Conservation (phyloP, 2,329 filamentous ascomycete genomes). For the Mycosphaerella sp. region DNA sequence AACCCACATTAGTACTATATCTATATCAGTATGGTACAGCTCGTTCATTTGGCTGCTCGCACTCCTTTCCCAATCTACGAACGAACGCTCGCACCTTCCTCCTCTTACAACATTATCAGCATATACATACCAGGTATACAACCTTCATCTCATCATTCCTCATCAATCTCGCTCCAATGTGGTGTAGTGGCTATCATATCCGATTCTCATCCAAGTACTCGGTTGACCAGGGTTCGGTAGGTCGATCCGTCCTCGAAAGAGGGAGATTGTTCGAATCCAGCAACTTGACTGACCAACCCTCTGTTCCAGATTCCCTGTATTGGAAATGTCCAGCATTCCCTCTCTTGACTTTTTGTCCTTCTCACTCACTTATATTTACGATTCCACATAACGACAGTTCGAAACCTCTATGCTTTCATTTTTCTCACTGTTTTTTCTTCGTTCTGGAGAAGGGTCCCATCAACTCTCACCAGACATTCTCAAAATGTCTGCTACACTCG, state of each 20-base stretch:
- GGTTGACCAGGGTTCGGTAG: slow-evolving; percentile 10
- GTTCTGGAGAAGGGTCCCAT: neutral
- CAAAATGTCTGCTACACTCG: slow-evolving; percentile 41
- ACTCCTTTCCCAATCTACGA: too few relatives aligned
- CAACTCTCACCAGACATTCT: neutral
- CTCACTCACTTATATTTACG: too few relatives aligned
- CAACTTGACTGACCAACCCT: too few relatives aligned
- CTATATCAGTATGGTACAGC: too few relatives aligned
- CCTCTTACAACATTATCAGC: neutral
- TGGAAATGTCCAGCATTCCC: neutral
- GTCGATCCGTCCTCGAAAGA: neutral
- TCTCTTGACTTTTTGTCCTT: neutral
- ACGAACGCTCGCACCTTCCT: neutral
- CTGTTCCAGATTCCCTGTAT: slow-evolving; percentile 4
- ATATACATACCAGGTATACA: slow-evolving; percentile 1
- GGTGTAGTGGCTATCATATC: slow-evolving; percentile 9
- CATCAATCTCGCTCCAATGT: slow-evolving; percentile 1
- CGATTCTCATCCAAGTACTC: slow-evolving; percentile 2
- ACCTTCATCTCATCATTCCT: neutral
- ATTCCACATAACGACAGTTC: too few relatives aligned
- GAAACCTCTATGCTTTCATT: neutral
- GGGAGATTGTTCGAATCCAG: too few relatives aligned
- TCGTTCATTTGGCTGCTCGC: too few relatives aligned
- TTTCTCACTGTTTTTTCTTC: neutral
- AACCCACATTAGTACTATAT: too few relatives aligned